These are phyloP conservation scores for Mariannaea sp. DNA, from an alignment of 2,329 filamentous ascomycete genomes.

Conservation along the genomic window DNA sequence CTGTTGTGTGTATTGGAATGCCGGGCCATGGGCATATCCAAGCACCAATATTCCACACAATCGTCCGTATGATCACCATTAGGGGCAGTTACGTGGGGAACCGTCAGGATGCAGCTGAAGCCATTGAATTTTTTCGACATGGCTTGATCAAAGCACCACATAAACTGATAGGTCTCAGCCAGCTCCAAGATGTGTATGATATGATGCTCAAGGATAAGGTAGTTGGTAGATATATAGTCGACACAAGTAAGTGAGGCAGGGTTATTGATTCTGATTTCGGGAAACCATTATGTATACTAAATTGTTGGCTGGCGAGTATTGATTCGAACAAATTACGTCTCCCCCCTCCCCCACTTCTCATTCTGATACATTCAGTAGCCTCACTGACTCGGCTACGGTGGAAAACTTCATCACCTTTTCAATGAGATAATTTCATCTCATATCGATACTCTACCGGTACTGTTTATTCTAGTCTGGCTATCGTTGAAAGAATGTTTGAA, in stretches of 20 bases:
- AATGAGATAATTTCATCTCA: too few species aligned
- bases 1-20: slow-evolving; percentile 82
- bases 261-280: background rate
- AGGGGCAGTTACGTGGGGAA: slow-evolving; percentile 91
- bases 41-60: slow-evolving; percentile 84
- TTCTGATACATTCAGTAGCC: too few species aligned
- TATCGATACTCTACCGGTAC: too few species aligned
- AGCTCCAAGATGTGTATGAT: slow-evolving; percentile 76
- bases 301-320: too few species aligned
- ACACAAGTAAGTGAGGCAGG: slow-evolving; percentile 69
- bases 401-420: too few species aligned
- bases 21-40: slow-evolving; percentile 79
- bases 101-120: slow-evolving; percentile 80
- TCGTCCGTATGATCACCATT: slow-evolving; percentile 82
- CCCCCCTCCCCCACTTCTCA: too few species aligned
- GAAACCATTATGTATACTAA: too few species aligned
- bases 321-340: too few species aligned
- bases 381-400: too few species aligned
- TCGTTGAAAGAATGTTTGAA: too few species aligned
- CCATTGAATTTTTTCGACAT: slow-evolving; percentile 81
- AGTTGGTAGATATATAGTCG: slow-evolving; percentile 74
- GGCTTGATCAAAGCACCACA: slow-evolving; percentile 83
- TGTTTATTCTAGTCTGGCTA: too few species aligned
- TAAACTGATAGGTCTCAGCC: too few species aligned
- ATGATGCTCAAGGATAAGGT: slow-evolving; percentile 70